Evolutionary conservation across 768 basidiomycete species (phyloP).

Genomic region (Amanita rimosa): DNA sequence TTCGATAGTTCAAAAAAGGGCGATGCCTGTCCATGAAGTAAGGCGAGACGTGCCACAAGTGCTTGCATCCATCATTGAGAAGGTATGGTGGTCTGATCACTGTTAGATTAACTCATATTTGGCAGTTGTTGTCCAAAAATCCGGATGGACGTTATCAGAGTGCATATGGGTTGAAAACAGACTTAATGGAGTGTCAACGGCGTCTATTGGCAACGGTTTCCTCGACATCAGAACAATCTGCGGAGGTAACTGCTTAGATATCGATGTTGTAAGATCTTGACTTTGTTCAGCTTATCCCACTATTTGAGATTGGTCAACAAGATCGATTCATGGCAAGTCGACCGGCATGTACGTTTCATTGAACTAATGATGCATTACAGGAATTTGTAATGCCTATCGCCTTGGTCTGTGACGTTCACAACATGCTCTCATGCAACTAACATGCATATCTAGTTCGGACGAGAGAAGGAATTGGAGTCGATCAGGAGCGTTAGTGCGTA

Average conservation of each 20-base stretch:
- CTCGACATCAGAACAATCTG: slow-evolving; percentile 41
- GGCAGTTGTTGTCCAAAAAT: slow-evolving; percentile 52
- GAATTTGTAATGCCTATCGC: slow-evolving; percentile 63
- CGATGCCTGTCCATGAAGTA: slow-evolving; percentile 69
- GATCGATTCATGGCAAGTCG: slow-evolving; percentile 50
- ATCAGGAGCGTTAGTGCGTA: slow-evolving; percentile 57
- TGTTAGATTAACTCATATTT: slow-evolving; percentile 2
- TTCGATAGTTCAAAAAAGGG: slow-evolving; percentile 60
- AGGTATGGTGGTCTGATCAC: slow-evolving; percentile 22
- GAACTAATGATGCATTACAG: slow-evolving; percentile 17
- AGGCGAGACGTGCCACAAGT: slow-evolving; percentile 65
- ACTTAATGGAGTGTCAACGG: slow-evolving; percentile 59
- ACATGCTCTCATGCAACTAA: neutral
- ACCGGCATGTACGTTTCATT: neutral
- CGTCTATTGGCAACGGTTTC: slow-evolving; percentile 49
- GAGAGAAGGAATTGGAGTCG: slow-evolving; percentile 58
- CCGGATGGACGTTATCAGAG: slow-evolving; percentile 64
- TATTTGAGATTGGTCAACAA: slow-evolving; percentile 53
- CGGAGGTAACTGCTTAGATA: slow-evolving; percentile 27
- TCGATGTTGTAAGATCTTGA: slow-evolving; percentile 9
- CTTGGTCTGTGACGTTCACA: slow-evolving; percentile 28
- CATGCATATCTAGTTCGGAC: slow-evolving; percentile 39
- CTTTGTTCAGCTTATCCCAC: slow-evolving; percentile 44
- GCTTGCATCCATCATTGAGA: slow-evolving; percentile 58
- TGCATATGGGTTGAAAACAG: slow-evolving; percentile 56